phyloP scores from a whole-genome alignment of 345 rosid species.

The Euphorbia pulcherrima region DNA sequence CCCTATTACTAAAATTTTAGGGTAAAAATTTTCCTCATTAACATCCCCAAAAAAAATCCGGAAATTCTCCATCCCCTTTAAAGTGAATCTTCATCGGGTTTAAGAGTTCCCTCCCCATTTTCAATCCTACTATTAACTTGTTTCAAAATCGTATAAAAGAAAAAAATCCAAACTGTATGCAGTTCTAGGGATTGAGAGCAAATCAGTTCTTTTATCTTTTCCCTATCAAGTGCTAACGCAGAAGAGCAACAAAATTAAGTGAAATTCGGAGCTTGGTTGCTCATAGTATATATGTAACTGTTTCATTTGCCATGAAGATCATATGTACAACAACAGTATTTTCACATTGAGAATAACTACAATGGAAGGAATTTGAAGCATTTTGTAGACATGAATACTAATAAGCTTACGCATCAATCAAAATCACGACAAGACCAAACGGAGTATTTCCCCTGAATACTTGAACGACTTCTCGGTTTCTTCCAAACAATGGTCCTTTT shows the following conservation, averaged over 20 bases:
- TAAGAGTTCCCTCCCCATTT: no score
- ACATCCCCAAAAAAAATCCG: no score
- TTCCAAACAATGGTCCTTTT: conserved; percentile 86
- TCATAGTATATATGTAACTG: neutral
- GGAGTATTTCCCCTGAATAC: conserved; percentile 84
- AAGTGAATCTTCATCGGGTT: no score
- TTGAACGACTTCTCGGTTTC: conserved; percentile 95
- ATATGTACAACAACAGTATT: neutral
- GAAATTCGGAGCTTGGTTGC: neutral
- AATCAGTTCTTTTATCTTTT: neutral
- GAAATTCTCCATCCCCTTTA: no score
- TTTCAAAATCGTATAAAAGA: no score
- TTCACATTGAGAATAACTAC: neutral
- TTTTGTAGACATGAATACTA: neutral
- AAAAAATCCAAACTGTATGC: no score
- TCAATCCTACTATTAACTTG: no score
- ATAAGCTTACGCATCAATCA: conserved; percentile 16
- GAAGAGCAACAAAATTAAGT: neutral
- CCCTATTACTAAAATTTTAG: no score
- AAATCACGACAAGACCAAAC: conserved; percentile 61
- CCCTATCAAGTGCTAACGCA: neutral
- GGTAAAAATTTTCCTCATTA: no score
- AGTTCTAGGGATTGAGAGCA: neutral
- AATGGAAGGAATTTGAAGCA: neutral
- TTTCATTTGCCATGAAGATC: neutral